A percentile compares a stretch with the other conserved stretches of the same genome.
Evolutionary conservation across 2,329 filamentous ascomycete species (phyloP).

Genomic region (Colletotrichum navitas): DNA sequence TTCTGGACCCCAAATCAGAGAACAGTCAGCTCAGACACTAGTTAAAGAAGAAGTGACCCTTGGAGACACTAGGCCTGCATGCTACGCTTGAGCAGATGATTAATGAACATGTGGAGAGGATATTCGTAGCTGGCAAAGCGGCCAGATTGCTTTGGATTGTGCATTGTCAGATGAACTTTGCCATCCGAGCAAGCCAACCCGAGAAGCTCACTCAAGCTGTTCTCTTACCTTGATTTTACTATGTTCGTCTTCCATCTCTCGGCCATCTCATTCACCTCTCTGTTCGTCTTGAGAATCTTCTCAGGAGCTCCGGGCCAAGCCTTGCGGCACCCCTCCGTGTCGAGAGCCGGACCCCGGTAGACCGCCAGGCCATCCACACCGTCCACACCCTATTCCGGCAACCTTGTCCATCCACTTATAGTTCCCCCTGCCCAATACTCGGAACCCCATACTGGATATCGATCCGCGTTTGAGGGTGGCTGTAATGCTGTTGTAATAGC

Average conservation of each 20-base stretch:
- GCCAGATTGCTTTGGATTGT: too few relatives aligned
- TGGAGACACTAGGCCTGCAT: neutral
- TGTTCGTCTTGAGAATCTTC: constrained; percentile 48
- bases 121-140: neutral
- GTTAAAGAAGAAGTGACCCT: neutral
- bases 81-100: too few relatives aligned
- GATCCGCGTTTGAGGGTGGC: constrained; percentile 45
- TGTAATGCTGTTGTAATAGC: constrained; percentile 46
- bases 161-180: neutral
- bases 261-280: constrained; percentile 42
- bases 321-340: constrained; percentile 53
- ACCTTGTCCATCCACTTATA: constrained; percentile 55
- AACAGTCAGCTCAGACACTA: neutral
- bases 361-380: constrained; percentile 55
- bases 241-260: constrained; percentile 8
- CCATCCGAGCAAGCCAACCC: neutral
- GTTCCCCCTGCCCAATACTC: constrained; percentile 43
- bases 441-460: constrained; percentile 46
- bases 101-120: neutral
- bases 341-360: constrained; percentile 59
- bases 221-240: constrained; percentile 4
- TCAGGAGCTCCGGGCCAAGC: constrained; percentile 55
- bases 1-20: neutral
- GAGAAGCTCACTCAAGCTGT: neutral
- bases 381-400: constrained; percentile 54